Evolutionary conservation across 768 basidiomycete species (phyloP), one percentile per base, ranked within the genome.

Genomic region (Sarcodon aspratus): DNA sequence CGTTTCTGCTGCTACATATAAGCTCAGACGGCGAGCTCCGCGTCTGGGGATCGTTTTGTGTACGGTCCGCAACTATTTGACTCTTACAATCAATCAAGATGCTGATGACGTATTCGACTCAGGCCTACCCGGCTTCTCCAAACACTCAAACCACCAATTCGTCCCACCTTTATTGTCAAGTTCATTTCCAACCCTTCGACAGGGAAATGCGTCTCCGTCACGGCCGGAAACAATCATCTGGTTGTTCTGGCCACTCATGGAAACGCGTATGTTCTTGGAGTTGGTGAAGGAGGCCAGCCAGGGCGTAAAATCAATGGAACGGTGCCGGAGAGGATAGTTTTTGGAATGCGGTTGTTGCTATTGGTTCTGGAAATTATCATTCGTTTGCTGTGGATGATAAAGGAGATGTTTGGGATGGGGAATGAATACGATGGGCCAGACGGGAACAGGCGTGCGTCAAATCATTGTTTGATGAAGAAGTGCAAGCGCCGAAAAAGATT

Each of bases 341-440:
- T 97, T 13, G 82, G 83, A 15, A 66, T 61, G 21, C 78, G 83
- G n/a, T 61, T 42, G 80, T 82, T 10, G 68, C 66, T 37, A 69
- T 97, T 52, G 91, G 91, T 5, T 77, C 91, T 0, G 94, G 95
- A 6, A 74, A 75, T 46, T 88, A 81, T 64, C 85, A 89, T 58
- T 94, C 91, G 0, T 97, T 96, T 58, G 94, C 93, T 3, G 80
- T 97, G 50, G 85, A 92, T 61, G 77, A 85, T 47, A 67, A 71
- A 6, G 93, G 91, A 27, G 78, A 75, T 45, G 85, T 95, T 9
- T 97, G 84, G 82, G 80, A 10, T 97, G 95, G 95, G 95, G 95
- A n/a, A 70, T 93, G 51, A 96, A 98, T 64, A 88, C 71, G 65
- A 86, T 75, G 82, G 93, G 85, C 31, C 87, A 90, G 64, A 79